phyloP scores from a whole-genome alignment of 345 rosid species.

The Gossypium thurberi region DNA sequence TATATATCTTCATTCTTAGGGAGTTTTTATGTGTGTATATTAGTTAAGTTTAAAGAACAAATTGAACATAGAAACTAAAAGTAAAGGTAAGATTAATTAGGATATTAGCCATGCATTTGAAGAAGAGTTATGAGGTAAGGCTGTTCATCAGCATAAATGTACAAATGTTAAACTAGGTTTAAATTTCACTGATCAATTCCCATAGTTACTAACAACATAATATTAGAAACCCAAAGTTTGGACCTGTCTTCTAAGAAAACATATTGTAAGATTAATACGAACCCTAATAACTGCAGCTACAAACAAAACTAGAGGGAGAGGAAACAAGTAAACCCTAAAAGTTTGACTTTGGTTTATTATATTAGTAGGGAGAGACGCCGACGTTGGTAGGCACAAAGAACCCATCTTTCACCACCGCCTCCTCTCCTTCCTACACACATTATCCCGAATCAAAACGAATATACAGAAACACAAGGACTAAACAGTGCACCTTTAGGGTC shows the following conservation, averaged over 20 bases:
- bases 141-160: no score
- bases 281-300: not conserved
- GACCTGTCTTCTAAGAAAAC: not conserved
- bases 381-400: slow-evolving; percentile 60
- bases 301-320: not conserved
- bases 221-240: slow-evolving; percentile 5
- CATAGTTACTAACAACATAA: not conserved
- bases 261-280: not conserved
- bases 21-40: not conserved
- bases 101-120: no score
- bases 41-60: not conserved
- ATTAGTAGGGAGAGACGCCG: slow-evolving; percentile 69
- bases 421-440: slow-evolving; percentile 63
- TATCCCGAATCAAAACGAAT: not conserved
- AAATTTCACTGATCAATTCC: slow-evolving; percentile 8
- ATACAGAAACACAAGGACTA: not conserved
- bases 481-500: no score
- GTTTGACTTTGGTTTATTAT: slow-evolving; percentile 27
- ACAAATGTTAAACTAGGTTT: not conserved
- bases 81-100: no score
- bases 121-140: no score
- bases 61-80: not conserved
- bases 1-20: no score
- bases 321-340: slow-evolving; percentile 11
- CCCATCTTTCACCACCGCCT: slow-evolving; percentile 68